Evolutionary conservation across 139 green algal genomes (phyloP), one percentile per base, ranked within the genome.

Genomic region (Microglena sp.): DNA sequence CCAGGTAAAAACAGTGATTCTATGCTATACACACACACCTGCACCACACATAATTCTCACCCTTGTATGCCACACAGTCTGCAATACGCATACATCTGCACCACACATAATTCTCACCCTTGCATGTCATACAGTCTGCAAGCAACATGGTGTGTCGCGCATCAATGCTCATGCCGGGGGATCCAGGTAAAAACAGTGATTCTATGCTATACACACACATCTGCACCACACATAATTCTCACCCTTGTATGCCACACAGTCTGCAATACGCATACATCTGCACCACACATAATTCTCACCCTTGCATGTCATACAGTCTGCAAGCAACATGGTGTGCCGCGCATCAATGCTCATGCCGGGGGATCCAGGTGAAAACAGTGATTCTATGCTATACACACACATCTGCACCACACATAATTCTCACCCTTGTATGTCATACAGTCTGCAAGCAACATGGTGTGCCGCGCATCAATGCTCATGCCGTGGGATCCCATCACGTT

Each of bases 231-330:
- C n/a, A n/a, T n/a, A n/a, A n/a, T n/a, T n/a, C n/a, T n/a, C n/a
- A n/a, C n/a, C n/a, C n/a, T n/a, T n/a, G n/a, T n/a, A n/a, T n/a
- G n/a, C n/a, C n/a, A n/a, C n/a, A n/a, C n/a, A n/a, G n/a, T n/a
- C n/a, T n/a, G n/a, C n/a, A n/a, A n/a, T n/a, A n/a, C n/a, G n/a
- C n/a, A n/a, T n/a, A n/a, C n/a, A n/a, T n/a, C n/a, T n/a, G 4
- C 32, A 27, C 57, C 45, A 1, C 35, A n/a, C 5, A 33, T n/a
- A n/a, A n/a, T n/a, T 34, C 21, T 66, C 0, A 60, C 81, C 84
- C 84, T 95, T 96, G 83, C 92, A 95, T 2, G 90, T 94, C 93
- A 98, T 98, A 74, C 91, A 92, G 81, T 98, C 93, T 0, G 93
- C 91, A 45, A 98, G 84, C 60, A 98, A 80, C 90, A 96, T 97